Conservation (phyloP, 2,329 filamentous ascomycete genomes). For the Aspergillus spinulosporus region DNA sequence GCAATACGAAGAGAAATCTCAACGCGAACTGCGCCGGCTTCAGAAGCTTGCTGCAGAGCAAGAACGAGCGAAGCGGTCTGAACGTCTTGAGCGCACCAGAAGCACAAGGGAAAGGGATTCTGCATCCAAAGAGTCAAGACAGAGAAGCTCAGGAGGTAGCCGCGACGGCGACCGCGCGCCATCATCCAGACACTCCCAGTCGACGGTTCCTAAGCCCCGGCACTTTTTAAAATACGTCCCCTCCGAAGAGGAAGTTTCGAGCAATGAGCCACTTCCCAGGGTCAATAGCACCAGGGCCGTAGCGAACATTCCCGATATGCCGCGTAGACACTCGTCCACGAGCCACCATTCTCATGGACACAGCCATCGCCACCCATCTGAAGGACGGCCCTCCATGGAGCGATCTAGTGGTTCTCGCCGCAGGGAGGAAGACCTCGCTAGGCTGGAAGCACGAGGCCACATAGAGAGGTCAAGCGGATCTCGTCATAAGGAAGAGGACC, state of each 20-base stretch:
- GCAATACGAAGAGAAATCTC: slow-evolving; percentile 37
- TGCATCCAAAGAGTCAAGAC: slow-evolving; percentile 13
- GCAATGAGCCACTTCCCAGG: slow-evolving; percentile 41
- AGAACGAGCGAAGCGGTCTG: slow-evolving; percentile 25
- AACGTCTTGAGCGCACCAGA: slow-evolving; percentile 17
- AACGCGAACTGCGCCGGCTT: slow-evolving; percentile 23
- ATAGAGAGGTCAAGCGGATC: background rate
- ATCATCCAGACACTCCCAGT: slow-evolving; percentile 32
- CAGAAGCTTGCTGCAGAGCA: slow-evolving; percentile 22
- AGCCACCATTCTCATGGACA: slow-evolving; percentile 28
- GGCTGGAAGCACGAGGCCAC: slow-evolving; percentile 27
- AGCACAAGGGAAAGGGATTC: slow-evolving; percentile 12
- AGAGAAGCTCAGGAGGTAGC: slow-evolving; percentile 28
- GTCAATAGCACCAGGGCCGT: slow-evolving; percentile 38
- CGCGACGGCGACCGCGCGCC: slow-evolving; percentile 27
- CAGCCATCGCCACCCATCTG: slow-evolving; percentile 29
- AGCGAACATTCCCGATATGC: slow-evolving; percentile 31
- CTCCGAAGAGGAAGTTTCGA: slow-evolving; percentile 44
- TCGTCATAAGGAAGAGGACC: background rate
- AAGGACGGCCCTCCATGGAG: slow-evolving; percentile 27
- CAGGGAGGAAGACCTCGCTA: slow-evolving; percentile 32
- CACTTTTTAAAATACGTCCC: slow-evolving; percentile 38
- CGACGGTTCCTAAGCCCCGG: slow-evolving; percentile 25
- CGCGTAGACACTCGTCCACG: slow-evolving; percentile 33
- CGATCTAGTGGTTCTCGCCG: slow-evolving; percentile 30